Evolutionary conservation across 257 asterid genomes (phyloP), one percentile per base, ranked within the genome.

Genomic region (Plantago major): DNA sequence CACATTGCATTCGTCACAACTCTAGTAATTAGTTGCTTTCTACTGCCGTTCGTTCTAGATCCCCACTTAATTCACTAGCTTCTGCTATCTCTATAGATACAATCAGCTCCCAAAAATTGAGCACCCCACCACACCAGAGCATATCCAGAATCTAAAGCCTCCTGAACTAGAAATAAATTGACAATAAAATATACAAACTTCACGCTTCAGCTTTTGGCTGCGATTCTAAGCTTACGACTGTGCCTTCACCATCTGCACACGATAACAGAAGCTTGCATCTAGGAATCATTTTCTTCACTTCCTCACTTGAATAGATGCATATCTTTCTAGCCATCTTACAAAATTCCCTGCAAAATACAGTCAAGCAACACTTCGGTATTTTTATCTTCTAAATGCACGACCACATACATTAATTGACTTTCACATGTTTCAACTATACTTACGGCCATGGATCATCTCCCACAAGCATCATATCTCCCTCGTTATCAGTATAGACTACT

Each of bases 271-370:
- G 76, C 88, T 81, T 88, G 77, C 78, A 55, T 62, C 68, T 72
- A 5, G 77, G 74, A 51, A 58, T 72, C 90, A 89, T 83, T 76
- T 82, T 86, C 89, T 84, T 86, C 81, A 89, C 95, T 71, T 86
- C 90, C 60, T 80, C 95, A 7, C 85, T 77, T 0, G 90, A 74
- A 55, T 74, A 80, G 62, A 89, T 89, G 79, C 80, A 80, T 16
- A 89, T 86, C 71, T 77, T 84, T 72, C 65, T 75, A 15, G 74
- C 96, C 76, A 86, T 86, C 64, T 74, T 82, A 54, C 90, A 78
- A 67, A 89, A 89, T 49, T 89, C 96, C 77, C 96, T 89, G 75
- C 62, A 73, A 64, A 65, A 15, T 16, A 63, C 5, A 43, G 22
- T 0, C 47, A 30, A 19, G 52, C 12, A 59, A 18, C 6, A 46